Base-by-base conservation (phyloP, 2,329 filamentous ascomycete species). In the Lomentospora prolificans region DNA sequence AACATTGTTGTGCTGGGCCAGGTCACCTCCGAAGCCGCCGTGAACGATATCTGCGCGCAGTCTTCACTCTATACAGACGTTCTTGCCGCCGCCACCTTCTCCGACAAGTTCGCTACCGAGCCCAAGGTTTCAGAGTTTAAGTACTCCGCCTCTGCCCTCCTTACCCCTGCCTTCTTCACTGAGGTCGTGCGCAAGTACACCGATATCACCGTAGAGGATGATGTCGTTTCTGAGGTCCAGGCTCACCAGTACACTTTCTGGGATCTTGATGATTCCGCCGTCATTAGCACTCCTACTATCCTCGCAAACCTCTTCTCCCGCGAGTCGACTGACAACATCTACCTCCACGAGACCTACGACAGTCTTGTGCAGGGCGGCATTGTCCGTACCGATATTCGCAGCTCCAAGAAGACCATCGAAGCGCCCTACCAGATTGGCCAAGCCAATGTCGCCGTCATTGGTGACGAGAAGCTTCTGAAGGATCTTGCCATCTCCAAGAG, bases 41-140 rank as follows among this genome's bases (percentile, higher is more conserved):
- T 94, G 5, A 75, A 82, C 41, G 92, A 97, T 67, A 71, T 80
- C 55, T 86, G 86, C 14, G 74, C 88, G 53, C 88, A 89, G 68
- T 97, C 94, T n/a, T 81, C 81, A 17, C 81, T 99, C 3, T 96
- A 92, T 70, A 84, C 86, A n/a, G 94, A 99, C 69, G 89, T 97
- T 3, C 76, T 97, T 55, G 88, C 91, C 7, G 81, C 92, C 19
- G 76, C 95, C 54, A 83, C 88, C 36, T 96, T 97, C 70, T 85
- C 87, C 22, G 79, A 80, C 63, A 81, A 81, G 64, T 85, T 84
- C 69, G 73, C 80, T 54, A 71, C 79, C 53, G 72, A 79, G 55
- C 89, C 84, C 3, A 71, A 78, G 41, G 84, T 95, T 10, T 73
- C 85, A 24, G 94, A 99, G 64, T 76, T 94, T 72, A 99, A 99